These are phyloP conservation scores for Gynostemma pentaphyllum DNA, from an alignment of 306 rosid species.

Conservation along the genomic window DNA sequence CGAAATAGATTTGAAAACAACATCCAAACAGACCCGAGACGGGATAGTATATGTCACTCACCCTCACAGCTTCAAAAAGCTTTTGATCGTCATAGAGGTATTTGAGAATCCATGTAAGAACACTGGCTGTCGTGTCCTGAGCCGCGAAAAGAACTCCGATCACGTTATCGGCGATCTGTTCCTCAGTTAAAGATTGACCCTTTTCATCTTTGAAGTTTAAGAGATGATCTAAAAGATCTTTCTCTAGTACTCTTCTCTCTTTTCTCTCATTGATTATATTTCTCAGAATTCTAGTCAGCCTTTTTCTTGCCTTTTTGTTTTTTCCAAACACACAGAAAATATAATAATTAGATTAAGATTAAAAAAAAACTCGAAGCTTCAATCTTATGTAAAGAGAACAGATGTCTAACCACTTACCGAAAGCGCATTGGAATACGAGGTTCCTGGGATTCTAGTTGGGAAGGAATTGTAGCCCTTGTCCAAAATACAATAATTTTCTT, in stretches of 20 bases:
- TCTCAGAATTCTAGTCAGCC: slow-evolving; percentile 48
- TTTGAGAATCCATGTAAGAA: slow-evolving; percentile 79
- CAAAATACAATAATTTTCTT: slow-evolving; percentile 54
- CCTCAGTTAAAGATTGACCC: slow-evolving; percentile 31
- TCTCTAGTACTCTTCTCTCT: slow-evolving; percentile 37
- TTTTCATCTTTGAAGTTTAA: slow-evolving; percentile 45
- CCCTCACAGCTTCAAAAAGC: slow-evolving; percentile 63
- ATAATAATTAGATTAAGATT: background rate
- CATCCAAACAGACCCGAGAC: no score
- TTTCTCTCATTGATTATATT: slow-evolving; percentile 54
- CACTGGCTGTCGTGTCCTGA: slow-evolving; percentile 91
- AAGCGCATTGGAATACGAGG: slow-evolving; percentile 71
- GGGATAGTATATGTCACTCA: background rate
- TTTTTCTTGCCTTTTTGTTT: slow-evolving; percentile 73
- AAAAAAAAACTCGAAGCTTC: no score
- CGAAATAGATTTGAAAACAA: no score
- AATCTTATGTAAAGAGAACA: no score
- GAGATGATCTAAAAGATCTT: slow-evolving; percentile 52
- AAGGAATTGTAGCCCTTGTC: slow-evolving; percentile 88
- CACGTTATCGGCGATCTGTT: slow-evolving; percentile 80
- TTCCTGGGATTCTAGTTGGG: slow-evolving; percentile 53
- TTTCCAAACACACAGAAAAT: background rate
- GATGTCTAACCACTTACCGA: no score
- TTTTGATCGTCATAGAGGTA: slow-evolving; percentile 71
- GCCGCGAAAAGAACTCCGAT: slow-evolving; percentile 92